Base-by-base conservation (phyloP, 345 rosid genomes). In the Arabis hirsuta region DNA sequence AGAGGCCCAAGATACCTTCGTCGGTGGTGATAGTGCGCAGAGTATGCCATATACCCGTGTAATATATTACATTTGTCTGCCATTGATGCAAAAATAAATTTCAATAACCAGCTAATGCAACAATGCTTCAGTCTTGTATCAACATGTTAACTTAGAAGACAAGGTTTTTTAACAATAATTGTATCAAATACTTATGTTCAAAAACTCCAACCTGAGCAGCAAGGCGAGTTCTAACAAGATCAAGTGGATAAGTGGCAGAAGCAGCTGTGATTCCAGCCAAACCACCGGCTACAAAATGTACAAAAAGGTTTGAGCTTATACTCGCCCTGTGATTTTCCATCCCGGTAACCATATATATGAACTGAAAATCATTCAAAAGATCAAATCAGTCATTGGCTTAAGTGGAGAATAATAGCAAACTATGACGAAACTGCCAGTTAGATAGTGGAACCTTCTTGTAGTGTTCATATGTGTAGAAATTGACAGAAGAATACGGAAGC, bases 261-360 rank as follows among this genome's bases (percentile, higher is more conserved):
- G 99, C 98, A 84, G 99, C 99, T 16, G 96, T 91, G 74, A 91
- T 83, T 83, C 99, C 99, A 26, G 99, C 93, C 78, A 90, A 81
- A 60, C 98, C 98, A 76, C 96, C 96, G 10, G 85, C 91, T 34
- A 88, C 63, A 83, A 89, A 91, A 79, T 87, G 96, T 55, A 91
- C 84, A 69, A 85, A 82, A 41, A 84, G 76, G 63, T 87, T 81
- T 50, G 88, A 76, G 51, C 86, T 80, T 73, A 77, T 73, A 80
- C 77, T 84, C 47, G 60, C 81, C 67, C 72, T 76, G 52, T 56
- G 82, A 47, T 69, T 85, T 56, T 86, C 92, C 76, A 82, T 14
- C 52, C 77, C 90, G 38, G 87, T 84, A 60, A 80, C 68, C 79
- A 64, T 74, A 72, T 81, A 83, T 31, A 92, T 75, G 63, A 85